Base-by-base conservation (phyloP, 345 rosid genomes). In the Streptanthus diversifolius region DNA sequence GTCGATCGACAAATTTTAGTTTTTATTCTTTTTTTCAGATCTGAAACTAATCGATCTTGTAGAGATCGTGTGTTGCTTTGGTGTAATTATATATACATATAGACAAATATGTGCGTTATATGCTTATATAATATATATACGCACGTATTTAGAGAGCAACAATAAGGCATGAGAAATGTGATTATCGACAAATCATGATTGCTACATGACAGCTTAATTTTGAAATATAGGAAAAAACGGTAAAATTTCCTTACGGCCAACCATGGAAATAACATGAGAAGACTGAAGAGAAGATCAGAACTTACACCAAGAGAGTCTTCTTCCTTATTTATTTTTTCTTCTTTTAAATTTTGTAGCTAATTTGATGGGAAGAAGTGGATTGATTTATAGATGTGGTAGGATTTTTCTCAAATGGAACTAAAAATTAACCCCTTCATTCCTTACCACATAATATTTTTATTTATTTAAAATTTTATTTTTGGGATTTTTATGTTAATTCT, bases 121-220 rank as follows among this genome's bases (percentile, higher is more conserved):
- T 12, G 12, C 45, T 15, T 22, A 36, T 29, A 70, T 39, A 54
- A 22, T 22, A 36, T 29, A 70, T 39, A 54, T 52, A 43, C 49
- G 30, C 59, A 63, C 63, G 36, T 24, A 53, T 41, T 9, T 18
- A 41, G 71, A 70, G 53, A 45, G 71, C 2, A 64, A 71, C 39
- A 40, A n/a, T 17, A 17, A 64, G 76, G 76, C 80, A 77, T 48
- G 72, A 77, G 76, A 77, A 71, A 77, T 77, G 80, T 77, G 80
- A 77, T 56, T 70, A 77, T 71, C 76, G 11, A 57, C 67, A 65
- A 65, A 71, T 71, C 76, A 77, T 77, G 72, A 77, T 77, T 77
- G 66, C 72, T 65, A 77, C 72, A 77, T 77, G 80, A 77, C 76
- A 77, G 53, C 21, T 55, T 76, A 77, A 39, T 64, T 63, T 71